A percentile compares a stretch with the other conserved stretches of the same genome.
phyloP scores from a whole-genome alignment of 805 yeast species.

The Sugiyamaella floridensis region DNA sequence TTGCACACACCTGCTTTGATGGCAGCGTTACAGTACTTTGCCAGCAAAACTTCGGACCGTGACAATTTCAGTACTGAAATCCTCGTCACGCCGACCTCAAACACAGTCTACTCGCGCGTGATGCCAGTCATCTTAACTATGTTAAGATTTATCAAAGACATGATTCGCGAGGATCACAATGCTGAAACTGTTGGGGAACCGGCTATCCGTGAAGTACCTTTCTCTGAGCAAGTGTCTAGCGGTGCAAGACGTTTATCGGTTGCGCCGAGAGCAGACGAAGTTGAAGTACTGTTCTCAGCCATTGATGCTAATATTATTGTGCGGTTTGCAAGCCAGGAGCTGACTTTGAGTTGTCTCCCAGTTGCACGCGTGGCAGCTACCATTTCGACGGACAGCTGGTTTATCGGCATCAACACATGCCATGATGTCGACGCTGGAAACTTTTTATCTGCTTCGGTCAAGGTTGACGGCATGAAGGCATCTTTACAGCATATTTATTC shows the following conservation, averaged over 20 bases:
- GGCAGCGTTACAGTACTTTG: conserved; percentile 47
- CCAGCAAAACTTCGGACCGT: conserved; percentile 1
- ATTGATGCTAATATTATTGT: conserved; percentile 58
- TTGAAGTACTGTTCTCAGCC: conserved; percentile 29
- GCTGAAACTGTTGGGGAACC: background rate
- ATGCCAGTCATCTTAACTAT: conserved; percentile 70
- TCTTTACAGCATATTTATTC: conserved; percentile 87
- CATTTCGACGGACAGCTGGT: conserved; percentile 65
- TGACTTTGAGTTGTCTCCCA: conserved; percentile 86
- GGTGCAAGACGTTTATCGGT: background rate
- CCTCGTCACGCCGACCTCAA: conserved; percentile 61
- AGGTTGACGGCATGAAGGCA: conserved; percentile 52
- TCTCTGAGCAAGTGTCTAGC: background rate
- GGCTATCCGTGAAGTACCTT: background rate
- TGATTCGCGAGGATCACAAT: conserved; percentile 22
- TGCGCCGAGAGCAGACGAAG: conserved; percentile 7
- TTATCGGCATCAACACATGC: conserved; percentile 48
- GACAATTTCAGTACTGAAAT: conserved; percentile 40
- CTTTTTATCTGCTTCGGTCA: conserved; percentile 40
- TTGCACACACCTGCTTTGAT: conserved; percentile 72
- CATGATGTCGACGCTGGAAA: conserved; percentile 27
- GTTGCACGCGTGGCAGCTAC: conserved; percentile 87
- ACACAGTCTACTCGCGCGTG: conserved; percentile 62
- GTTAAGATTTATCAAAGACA: conserved; percentile 40
- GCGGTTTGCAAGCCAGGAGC: conserved; percentile 61